phyloP scores from a whole-genome alignment of 495 filamentous ascomycete species.

The Clohesyomyces aquaticus region DNA sequence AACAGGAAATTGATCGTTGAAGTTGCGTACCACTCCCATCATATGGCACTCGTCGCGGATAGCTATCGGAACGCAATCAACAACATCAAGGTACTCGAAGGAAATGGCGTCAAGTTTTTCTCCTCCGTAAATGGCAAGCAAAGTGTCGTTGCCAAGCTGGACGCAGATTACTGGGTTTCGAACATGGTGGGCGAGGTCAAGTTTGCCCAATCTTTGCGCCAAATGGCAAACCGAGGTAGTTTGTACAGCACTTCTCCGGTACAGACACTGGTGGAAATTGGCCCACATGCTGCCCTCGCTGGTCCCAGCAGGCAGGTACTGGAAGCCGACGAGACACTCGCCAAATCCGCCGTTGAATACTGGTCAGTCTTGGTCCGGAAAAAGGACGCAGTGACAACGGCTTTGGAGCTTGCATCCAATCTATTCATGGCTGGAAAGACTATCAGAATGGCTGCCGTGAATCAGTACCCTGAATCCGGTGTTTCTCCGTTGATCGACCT shows the following conservation, averaged over 20 bases:
- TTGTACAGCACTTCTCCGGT: background rate
- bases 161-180: conserved; percentile 49
- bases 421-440: background rate
- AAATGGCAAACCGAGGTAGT: background rate
- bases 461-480: background rate
- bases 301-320: conserved; percentile 51
- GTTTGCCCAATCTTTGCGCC: conserved; percentile 44
- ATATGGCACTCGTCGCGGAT: conserved; percentile 53
- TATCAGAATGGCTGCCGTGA: background rate
- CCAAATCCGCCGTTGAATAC: conserved; percentile 3
- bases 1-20: conserved; percentile 49
- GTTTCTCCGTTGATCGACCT: conserved; percentile 1
- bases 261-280: conserved; percentile 59
- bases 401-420: background rate
- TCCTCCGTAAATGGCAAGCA: conserved; percentile 48
- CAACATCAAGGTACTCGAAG: conserved; percentile 37
- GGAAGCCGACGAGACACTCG: background rate
- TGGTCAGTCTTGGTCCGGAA: conserved; percentile 1
- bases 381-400: conserved; percentile 3
- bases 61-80: conserved; percentile 50
- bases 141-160: background rate
- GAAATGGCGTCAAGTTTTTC: conserved; percentile 43
- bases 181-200: conserved; percentile 52
- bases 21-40: conserved; percentile 65
- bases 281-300: conserved; percentile 66